Evolutionary conservation across 352 stramenopile genomes (phyloP).

Genomic region (Phytopythium vexans): DNA sequence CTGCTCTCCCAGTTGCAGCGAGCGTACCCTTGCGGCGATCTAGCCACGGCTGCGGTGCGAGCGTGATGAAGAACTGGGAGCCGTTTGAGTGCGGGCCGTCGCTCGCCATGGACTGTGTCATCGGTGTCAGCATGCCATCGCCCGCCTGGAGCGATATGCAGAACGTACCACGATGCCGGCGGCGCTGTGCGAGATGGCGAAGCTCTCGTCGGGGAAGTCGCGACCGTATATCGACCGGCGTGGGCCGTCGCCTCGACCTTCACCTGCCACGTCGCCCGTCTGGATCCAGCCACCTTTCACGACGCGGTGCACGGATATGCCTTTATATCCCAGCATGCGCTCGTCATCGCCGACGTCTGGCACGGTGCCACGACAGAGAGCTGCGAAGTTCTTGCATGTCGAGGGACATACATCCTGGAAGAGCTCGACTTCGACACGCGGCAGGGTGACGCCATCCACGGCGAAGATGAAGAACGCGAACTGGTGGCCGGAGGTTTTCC

Average conservation of each 20-base stretch:
- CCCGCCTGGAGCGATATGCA: not conserved
- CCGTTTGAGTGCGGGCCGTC: constrained; percentile 94
- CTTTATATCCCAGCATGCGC: constrained; percentile 42
- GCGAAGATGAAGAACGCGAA: constrained; percentile 64
- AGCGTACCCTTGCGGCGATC: constrained; percentile 62
- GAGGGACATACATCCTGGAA: constrained; percentile 55
- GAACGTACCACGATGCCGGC: constrained; percentile 54
- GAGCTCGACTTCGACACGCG: constrained; percentile 68
- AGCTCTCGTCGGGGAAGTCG: constrained; percentile 74
- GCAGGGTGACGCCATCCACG: constrained; percentile 53
- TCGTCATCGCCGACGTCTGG: constrained; percentile 36
- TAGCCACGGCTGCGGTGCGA: constrained; percentile 60
- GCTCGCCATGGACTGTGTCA: constrained; percentile 95
- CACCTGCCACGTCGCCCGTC: constrained; percentile 48
- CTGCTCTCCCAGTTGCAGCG: not conserved
- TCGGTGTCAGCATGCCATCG: not conserved
- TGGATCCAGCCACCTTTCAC: constrained; percentile 74
- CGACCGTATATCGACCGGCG: constrained; percentile 55
- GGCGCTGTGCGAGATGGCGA: constrained; percentile 58
- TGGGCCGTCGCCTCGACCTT: constrained; percentile 43
- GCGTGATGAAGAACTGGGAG: constrained; percentile 99
- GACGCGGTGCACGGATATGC: constrained; percentile 58
- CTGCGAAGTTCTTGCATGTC: constrained; percentile 75
- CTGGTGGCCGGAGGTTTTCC: constrained; percentile 46
- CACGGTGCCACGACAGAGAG: constrained; percentile 58